Conservation (phyloP, 2,329 filamentous ascomycete species). For the Neofusicoccum sp. region DNA sequence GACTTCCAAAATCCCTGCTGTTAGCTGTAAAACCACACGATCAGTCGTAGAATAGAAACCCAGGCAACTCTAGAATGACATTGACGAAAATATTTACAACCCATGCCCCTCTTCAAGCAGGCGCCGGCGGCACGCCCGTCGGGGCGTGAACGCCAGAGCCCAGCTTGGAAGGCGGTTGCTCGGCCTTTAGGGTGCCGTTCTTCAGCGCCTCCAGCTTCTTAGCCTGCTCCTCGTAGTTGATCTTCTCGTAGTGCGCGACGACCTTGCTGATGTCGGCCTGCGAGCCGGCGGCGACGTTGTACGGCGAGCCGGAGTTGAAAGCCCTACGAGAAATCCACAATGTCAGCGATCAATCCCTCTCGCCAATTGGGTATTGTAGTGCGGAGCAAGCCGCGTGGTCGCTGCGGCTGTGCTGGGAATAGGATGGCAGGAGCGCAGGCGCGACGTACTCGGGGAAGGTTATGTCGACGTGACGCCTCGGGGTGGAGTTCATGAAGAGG, state of each 20-base stretch:
- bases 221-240: conserved; percentile 57
- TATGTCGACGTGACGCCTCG: conserved; percentile 52
- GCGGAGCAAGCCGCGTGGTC: no score
- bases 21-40: background rate
- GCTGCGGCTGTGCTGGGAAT: background rate
- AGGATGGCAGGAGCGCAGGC: background rate
- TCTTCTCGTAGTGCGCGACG: conserved; percentile 61
- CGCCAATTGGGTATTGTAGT: no score
- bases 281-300: conserved; percentile 63
- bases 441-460: conserved; percentile 63
- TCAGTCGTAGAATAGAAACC: background rate
- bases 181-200: conserved; percentile 34
- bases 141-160: background rate
- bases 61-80: conserved; percentile 1
- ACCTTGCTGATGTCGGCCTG: conserved; percentile 58
- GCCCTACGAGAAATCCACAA: conserved; percentile 47
- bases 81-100: conserved; percentile 1
- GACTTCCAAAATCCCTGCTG: background rate
- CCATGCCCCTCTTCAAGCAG: background rate
- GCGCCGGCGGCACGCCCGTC: background rate
- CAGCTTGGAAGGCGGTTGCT: conserved; percentile 20
- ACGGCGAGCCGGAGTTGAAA: conserved; percentile 62
- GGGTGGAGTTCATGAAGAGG: conserved; percentile 52
- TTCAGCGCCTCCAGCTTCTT: conserved; percentile 49
- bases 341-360: conserved; percentile 18